Evolutionary conservation across 371 early-diverging fungal species (phyloP).

Genomic region (Apophysomyces elegans): DNA sequence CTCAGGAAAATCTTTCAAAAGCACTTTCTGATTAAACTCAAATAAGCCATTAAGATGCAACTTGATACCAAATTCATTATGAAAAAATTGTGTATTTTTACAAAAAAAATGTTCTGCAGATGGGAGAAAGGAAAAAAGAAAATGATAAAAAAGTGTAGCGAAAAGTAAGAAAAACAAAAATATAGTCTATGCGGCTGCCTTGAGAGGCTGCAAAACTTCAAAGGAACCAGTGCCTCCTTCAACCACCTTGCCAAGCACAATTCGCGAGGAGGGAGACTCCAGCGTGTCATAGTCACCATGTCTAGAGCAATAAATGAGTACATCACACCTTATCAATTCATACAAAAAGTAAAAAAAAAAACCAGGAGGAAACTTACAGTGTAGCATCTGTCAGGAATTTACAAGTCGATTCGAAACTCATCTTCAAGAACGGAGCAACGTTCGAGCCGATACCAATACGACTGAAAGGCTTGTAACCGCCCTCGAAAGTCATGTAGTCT

Average conservation of each 20-base stretch:
- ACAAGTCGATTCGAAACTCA: slow-evolving; percentile 97
- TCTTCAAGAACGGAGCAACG: slow-evolving; percentile 94
- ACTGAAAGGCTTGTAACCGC: slow-evolving; percentile 97
- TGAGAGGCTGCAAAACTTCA: slow-evolving; percentile 76
- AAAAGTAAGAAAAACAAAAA: not conserved
- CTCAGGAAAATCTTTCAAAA: too few relatives aligned
- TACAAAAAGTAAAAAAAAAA: not conserved
- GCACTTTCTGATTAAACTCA: too few relatives aligned
- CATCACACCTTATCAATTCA: too few relatives aligned
- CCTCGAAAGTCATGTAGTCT: slow-evolving; percentile 99
- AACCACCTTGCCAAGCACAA: slow-evolving; percentile 95
- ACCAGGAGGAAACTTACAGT: slow-evolving; percentile 53
- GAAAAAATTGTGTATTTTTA: slow-evolving; percentile 1
- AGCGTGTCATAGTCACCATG: slow-evolving; percentile 89
- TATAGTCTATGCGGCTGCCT: not conserved
- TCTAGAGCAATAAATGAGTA: slow-evolving; percentile 20
- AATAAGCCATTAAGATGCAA: too few relatives aligned
- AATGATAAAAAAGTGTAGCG: not conserved
- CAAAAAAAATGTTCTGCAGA: not conserved
- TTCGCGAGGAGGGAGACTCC: slow-evolving; percentile 87
- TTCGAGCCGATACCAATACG: slow-evolving; percentile 92
- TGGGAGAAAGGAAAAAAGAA: slow-evolving; percentile 13
- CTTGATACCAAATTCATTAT: too few relatives aligned
- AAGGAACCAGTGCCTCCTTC: slow-evolving; percentile 96
- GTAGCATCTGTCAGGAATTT: slow-evolving; percentile 93